A percentile compares a stretch with the other conserved stretches of the same genome.
These are phyloP conservation scores for Talaromyces albobiverticillius DNA, from an alignment of 2,329 filamentous ascomycete genomes.

Conservation along the genomic window DNA sequence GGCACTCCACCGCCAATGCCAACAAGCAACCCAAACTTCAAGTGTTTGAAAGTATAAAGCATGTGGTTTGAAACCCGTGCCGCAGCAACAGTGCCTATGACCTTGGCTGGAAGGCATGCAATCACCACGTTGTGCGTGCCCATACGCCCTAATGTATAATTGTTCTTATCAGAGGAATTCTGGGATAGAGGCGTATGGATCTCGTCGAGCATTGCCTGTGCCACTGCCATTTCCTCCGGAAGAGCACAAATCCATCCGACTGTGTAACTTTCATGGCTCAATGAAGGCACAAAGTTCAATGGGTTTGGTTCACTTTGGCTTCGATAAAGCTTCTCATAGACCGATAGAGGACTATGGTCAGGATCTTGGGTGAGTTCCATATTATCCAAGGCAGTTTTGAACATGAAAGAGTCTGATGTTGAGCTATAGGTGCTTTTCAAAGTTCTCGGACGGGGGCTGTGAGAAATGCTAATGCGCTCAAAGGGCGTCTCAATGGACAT, in stretches of 20 bases:
- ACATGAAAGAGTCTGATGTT: background rate
- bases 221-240: slow-evolving; percentile 12
- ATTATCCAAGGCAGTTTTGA: background rate
- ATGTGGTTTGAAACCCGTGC: slow-evolving; percentile 14
- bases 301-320: background rate
- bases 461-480: background rate
- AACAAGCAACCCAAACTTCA: slow-evolving; percentile 19
- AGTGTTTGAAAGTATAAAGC: slow-evolving; percentile 15
- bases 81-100: slow-evolving; percentile 13
- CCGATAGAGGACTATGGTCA: background rate
- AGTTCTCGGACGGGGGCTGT: background rate
- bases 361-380: background rate
- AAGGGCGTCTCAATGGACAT: background rate
- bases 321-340: background rate
- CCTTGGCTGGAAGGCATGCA: slow-evolving; percentile 15
- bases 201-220: slow-evolving; percentile 16
- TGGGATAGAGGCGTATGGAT: slow-evolving; percentile 7
- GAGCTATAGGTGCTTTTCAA: background rate
- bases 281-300: background rate
- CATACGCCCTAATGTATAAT: slow-evolving; percentile 19
- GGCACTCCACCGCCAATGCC: slow-evolving; percentile 21
- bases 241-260: slow-evolving; percentile 14
- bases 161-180: slow-evolving; percentile 13
- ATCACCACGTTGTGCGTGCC: slow-evolving; percentile 18
- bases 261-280: background rate